phyloP scores from a whole-genome alignment of 2,329 filamentous ascomycete species.

The Hirsutella minnesotensis region DNA sequence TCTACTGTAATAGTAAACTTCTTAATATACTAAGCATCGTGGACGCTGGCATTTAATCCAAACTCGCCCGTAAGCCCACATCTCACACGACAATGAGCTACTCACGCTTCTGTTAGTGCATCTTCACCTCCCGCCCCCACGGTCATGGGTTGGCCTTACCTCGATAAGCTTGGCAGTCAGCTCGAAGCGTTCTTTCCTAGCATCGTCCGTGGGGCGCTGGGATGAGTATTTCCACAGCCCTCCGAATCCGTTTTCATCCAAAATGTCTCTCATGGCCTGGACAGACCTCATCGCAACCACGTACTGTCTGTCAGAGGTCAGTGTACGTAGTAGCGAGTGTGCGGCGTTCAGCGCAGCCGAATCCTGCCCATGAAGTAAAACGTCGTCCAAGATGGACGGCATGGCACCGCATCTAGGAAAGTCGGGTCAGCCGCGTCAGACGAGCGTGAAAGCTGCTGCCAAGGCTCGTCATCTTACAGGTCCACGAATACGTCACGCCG shows the following conservation, averaged over 20 bases:
- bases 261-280: slow-evolving; percentile 35
- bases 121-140: neutral
- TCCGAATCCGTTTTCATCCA: slow-evolving; percentile 50
- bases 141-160: slow-evolving; percentile 23
- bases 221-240: slow-evolving; percentile 43
- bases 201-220: slow-evolving; percentile 36
- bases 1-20: too few species aligned
- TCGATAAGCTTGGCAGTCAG: slow-evolving; percentile 51
- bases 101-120: neutral
- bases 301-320: slow-evolving; percentile 43
- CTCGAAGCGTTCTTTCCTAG: slow-evolving; percentile 38
- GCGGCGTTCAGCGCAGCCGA: slow-evolving; percentile 46
- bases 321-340: slow-evolving; percentile 45
- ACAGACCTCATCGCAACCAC: slow-evolving; percentile 33
- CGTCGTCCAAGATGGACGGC: slow-evolving; percentile 45
- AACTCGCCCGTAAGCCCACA: too few species aligned
- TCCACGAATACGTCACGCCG: slow-evolving; percentile 45
- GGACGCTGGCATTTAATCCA: too few species aligned
- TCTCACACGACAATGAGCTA: slow-evolving; percentile 3
- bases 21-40: too few species aligned
- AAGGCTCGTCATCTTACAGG: slow-evolving; percentile 27
- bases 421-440: slow-evolving; percentile 17
- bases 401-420: slow-evolving; percentile 40
- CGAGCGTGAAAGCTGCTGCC: neutral
- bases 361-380: slow-evolving; percentile 52